Conservation (phyloP, 2,329 filamentous ascomycete genomes). For the Rutstroemia sp. region DNA sequence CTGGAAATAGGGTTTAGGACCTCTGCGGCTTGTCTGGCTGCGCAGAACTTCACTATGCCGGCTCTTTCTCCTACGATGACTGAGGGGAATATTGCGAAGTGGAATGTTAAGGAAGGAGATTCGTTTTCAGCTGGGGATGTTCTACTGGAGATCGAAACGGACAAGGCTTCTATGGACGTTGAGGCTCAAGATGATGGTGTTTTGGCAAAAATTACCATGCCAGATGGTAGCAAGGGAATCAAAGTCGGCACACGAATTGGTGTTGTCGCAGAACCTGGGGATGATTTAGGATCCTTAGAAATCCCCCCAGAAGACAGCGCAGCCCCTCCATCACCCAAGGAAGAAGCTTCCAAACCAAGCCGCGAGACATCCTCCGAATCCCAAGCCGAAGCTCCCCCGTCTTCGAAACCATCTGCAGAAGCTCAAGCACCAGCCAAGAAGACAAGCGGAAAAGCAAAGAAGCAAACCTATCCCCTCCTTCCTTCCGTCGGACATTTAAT, state of each 20-base stretch:
- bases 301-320: slow-evolving; percentile 60
- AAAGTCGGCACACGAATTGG: slow-evolving; percentile 76
- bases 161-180: slow-evolving; percentile 92
- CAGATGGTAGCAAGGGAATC: slow-evolving; percentile 67
- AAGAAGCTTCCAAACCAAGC: slow-evolving; percentile 24
- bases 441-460: slow-evolving; percentile 43
- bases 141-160: slow-evolving; percentile 85
- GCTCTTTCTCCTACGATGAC: slow-evolving; percentile 91
- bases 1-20: slow-evolving; percentile 53
- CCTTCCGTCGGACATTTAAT: slow-evolving; percentile 82
- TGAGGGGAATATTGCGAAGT: slow-evolving; percentile 78
- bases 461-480: slow-evolving; percentile 65
- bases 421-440: slow-evolving; percentile 29
- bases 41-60: slow-evolving; percentile 86
- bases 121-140: slow-evolving; percentile 77
- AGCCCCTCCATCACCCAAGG: slow-evolving; percentile 24
- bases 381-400: background rate
- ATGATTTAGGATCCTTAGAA: slow-evolving; percentile 68
- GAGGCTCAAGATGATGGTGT: slow-evolving; percentile 87
- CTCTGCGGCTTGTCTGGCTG: slow-evolving; percentile 56
- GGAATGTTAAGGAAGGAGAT: slow-evolving; percentile 85
- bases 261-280: slow-evolving; percentile 72
- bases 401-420: slow-evolving; percentile 14
- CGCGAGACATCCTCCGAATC: slow-evolving; percentile 14
- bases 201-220: slow-evolving; percentile 72